Base-by-base conservation (phyloP, 1,284 basidiomycete species). In the Malassezia sympodialis region DNA sequence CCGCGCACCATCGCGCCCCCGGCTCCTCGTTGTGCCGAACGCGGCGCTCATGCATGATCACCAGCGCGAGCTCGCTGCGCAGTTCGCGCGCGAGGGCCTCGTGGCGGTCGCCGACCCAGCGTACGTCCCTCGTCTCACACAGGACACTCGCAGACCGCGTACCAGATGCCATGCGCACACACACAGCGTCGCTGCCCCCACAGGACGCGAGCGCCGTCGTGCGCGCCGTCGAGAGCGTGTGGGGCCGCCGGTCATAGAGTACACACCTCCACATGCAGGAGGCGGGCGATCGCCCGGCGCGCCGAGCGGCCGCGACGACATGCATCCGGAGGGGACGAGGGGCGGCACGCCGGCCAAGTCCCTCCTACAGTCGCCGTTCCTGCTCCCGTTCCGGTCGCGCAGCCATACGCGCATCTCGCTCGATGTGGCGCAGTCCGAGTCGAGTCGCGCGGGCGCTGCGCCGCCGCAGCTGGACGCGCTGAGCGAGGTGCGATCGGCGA, bases 31-130 rank as follows among this genome's bases (percentile, higher is more conserved):
- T 12, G 84, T 96, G 1, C 90, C 90, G 11, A 98, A 98, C 72
- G 79, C 84, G 28, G 84, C 85, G 1, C 78, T 98, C 43, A 82
- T 93, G 76, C 86, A 96, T 76, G 87, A 96, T 75, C 93, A 98
- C 69, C 93, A 98, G 78, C 79, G 83, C 41, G 90, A 98, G 69
- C 79, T 98, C 5, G 89, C 93, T 0, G 76, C 80, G 39, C 83
- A 84, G 15, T 30, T 56, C 15, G 37, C 17, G 6, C 19, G 19
- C 26, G 34, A 46, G 23, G 24, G 24, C 11, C 43, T 40, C n/a
- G 24, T 51, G n/a, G 19, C 19, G 31, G 5, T 56, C 8, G 53
- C 47, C 32, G 23, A 35, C 12, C 30, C 31, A n/a, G 8, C 17
- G 53, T 54, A 49, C 45, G 53, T 54, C 3, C 8, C 11, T 15